phyloP scores from a whole-genome alignment of 768 basidiomycete species.

The Sporobolomyces phaffii region DNA sequence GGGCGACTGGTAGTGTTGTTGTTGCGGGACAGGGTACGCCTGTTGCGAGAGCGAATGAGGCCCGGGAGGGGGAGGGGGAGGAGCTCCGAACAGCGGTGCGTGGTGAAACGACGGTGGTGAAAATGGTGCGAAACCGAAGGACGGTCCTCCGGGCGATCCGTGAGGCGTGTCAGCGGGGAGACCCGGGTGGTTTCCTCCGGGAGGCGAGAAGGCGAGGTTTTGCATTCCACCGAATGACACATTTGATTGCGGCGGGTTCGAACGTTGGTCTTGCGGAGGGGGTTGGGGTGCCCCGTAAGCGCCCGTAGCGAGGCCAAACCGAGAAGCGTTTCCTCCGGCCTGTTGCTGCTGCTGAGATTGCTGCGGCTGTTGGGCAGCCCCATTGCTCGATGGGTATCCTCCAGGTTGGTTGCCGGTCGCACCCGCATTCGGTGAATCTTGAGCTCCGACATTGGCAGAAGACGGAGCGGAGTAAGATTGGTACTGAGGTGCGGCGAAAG shows the following conservation, averaged over 20 bases:
- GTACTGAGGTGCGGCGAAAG: conserved; percentile 34
- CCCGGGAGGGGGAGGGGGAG: conserved; percentile 1
- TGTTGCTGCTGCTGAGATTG: not conserved
- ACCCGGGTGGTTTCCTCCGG: conserved; percentile 13
- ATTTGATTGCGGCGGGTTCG: too few relatives aligned
- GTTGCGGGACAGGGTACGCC: conserved; percentile 1
- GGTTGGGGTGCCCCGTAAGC: conserved; percentile 16
- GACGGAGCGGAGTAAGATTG: conserved; percentile 21
- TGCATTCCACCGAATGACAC: conserved; percentile 1
- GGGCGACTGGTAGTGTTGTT: not conserved
- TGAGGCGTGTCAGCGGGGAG: conserved; percentile 2
- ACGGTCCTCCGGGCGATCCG: not conserved
- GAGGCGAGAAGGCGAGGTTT: conserved; percentile 21
- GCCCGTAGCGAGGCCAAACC: conserved; percentile 9
- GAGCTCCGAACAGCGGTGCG: conserved; percentile 23
- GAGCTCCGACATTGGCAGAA: not conserved
- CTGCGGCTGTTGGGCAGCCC: not conserved
- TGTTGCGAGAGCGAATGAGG: not conserved
- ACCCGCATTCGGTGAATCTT: conserved; percentile 2
- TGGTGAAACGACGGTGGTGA: conserved; percentile 31
- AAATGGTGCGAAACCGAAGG: conserved; percentile 33
- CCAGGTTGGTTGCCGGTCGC: not conserved
- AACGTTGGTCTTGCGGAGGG: conserved; percentile 2
- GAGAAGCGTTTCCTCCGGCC: conserved; percentile 1
- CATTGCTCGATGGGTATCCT: not conserved